These are phyloP conservation scores for Naganishia vishniacii DNA, from an alignment of 768 basidiomycete species.

Conservation along the genomic window DNA sequence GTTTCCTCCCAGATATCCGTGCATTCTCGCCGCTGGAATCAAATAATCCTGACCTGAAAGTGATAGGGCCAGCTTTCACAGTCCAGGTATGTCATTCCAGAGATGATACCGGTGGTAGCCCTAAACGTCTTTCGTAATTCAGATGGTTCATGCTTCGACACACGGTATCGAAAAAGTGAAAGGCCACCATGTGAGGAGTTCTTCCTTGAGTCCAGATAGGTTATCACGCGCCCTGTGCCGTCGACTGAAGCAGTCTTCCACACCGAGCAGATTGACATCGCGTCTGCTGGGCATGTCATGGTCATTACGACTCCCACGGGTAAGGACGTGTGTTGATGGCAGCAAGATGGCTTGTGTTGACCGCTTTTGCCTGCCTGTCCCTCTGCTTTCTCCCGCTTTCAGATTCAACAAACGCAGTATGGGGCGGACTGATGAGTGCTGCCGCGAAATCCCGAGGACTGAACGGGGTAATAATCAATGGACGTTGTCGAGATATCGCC, in stretches of 20 bases:
- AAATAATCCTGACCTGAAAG: not conserved
- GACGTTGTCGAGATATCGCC: slow-evolving; percentile 8
- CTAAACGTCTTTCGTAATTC: not conserved
- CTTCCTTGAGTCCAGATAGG: not conserved
- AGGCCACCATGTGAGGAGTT: not conserved
- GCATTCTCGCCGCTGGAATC: not conserved
- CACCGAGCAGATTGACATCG: not conserved
- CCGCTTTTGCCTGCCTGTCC: not conserved
- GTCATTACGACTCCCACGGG: slow-evolving; percentile 9
- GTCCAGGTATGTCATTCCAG: slow-evolving; percentile 9
- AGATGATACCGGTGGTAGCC: not conserved
- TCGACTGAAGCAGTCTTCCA: not conserved
- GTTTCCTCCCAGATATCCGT: slow-evolving; percentile 3
- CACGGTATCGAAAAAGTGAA: not conserved
- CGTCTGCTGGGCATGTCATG: slow-evolving; percentile 7
- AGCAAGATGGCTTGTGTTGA: too few species aligned
- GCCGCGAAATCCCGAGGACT: not conserved
- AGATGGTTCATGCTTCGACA: slow-evolving; percentile 1
- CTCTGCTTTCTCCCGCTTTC: not conserved
- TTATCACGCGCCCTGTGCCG: not conserved
- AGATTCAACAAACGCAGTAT: slow-evolving; percentile 4
- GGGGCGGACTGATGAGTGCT: slow-evolving; percentile 12
- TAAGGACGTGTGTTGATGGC: not conserved
- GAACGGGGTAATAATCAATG: slow-evolving; percentile 7
- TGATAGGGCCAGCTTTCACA: slow-evolving; percentile 10